Percentiles rank a stretch among this genome's conserved stretches.
Conservation (phyloP, 805 yeast genomes). For the Wickerhamiella sergipiensis region DNA sequence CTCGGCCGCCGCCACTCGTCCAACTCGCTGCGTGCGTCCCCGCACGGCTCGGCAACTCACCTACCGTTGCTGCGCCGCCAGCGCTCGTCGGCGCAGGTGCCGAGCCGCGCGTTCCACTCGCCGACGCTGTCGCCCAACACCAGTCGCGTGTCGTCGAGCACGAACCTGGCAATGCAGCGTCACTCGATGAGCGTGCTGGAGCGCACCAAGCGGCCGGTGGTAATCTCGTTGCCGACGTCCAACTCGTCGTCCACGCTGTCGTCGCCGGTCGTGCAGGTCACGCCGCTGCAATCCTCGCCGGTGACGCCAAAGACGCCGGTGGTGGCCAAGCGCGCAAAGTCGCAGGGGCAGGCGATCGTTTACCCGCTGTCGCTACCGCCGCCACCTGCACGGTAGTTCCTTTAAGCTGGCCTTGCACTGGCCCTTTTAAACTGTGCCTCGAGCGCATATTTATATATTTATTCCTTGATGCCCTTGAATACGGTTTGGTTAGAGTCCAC, state of each 20-base stretch:
- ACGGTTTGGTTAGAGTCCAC: background rate
- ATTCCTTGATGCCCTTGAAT: background rate
- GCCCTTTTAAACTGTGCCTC: no score
- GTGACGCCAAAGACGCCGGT: background rate
- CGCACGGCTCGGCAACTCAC: background rate
- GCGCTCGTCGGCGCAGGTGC: background rate
- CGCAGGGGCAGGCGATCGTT: background rate
- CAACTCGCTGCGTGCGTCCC: constrained; percentile 1
- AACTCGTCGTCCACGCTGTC: background rate
- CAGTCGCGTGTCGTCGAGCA: background rate
- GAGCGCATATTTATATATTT: background rate
- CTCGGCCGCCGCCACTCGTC: constrained; percentile 1
- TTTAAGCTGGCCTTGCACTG: no score
- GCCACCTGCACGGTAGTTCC: background rate
- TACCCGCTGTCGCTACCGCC: background rate
- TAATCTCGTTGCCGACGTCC: background rate
- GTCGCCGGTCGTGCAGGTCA: background rate
- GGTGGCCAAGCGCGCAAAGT: background rate
- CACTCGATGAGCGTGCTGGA: background rate
- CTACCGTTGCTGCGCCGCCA: background rate
- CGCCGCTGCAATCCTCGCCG: background rate
- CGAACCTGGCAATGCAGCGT: background rate
- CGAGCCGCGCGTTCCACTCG: background rate
- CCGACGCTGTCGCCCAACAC: background rate
- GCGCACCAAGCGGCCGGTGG: background rate